Conservation (phyloP, 2,329 filamentous ascomycete genomes). For the Macrophomina pseudophaseolina region DNA sequence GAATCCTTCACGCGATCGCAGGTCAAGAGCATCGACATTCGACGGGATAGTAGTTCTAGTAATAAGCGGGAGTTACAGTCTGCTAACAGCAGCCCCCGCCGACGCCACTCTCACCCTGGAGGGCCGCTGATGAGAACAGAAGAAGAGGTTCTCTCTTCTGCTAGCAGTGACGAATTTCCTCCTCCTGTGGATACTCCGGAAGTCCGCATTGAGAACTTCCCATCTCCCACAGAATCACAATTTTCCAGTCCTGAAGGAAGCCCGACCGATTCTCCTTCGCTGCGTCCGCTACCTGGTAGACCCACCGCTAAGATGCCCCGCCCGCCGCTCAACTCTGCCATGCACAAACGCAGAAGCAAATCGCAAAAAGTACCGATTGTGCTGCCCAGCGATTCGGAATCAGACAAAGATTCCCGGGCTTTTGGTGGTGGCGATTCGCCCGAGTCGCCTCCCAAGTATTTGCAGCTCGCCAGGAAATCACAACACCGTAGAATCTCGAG, state of each 20-base stretch:
- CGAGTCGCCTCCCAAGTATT: neutral
- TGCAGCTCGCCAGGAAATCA: neutral
- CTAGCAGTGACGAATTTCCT: conserved; percentile 9
- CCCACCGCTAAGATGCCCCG: conserved; percentile 37
- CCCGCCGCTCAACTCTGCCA: conserved; percentile 50
- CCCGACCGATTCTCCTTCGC: conserved; percentile 44
- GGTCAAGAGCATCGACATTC: conserved; percentile 37
- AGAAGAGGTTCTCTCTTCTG: neutral
- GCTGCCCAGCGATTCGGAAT: conserved; percentile 9
- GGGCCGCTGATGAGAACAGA: neutral
- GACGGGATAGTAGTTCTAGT: conserved; percentile 15
- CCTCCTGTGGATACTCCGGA: neutral
- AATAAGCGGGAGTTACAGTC: conserved; percentile 2
- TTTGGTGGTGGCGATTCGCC: neutral
- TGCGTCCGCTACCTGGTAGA: conserved; percentile 35
- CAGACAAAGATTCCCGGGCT: conserved; percentile 9
- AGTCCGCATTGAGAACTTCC: neutral
- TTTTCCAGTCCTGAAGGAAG: conserved; percentile 28
- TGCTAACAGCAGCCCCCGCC: conserved; percentile 8
- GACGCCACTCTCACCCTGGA: conserved; percentile 8
- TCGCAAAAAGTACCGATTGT: conserved; percentile 11
- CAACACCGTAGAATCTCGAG: conserved; percentile 33
- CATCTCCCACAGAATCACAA: neutral
- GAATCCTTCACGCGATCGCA: conserved; percentile 38
- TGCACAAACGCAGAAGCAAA: conserved; percentile 42